These are phyloP conservation scores for Melastoma candidum DNA, from an alignment of 441 rosid species.

Conservation along the genomic window DNA sequence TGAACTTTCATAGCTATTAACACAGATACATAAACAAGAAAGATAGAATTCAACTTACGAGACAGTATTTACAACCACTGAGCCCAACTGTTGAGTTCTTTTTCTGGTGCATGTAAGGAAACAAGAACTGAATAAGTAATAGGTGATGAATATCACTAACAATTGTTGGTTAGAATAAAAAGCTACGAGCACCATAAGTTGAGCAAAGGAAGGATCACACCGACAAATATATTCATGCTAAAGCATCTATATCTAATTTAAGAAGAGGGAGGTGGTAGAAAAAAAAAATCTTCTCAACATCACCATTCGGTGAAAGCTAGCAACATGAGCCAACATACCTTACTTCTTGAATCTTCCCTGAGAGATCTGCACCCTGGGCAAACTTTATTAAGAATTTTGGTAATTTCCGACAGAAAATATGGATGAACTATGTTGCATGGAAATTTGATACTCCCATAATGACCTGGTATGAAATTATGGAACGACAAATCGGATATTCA, in stretches of 20 bases:
- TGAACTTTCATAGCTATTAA: no score
- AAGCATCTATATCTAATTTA: no score
- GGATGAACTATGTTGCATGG: constrained; percentile 53
- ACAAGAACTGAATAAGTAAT: not conserved
- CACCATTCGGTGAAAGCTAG: not conserved
- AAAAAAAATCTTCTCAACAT: not conserved
- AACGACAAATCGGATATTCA: not conserved
- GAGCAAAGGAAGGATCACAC: no score
- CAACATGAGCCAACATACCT: constrained; percentile 46
- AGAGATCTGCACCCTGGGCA: constrained; percentile 88
- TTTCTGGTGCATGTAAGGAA: constrained; percentile 25
- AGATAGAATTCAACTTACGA: constrained; percentile 35
- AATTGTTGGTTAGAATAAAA: not conserved
- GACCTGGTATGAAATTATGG: constrained; percentile 40
- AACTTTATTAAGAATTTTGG: constrained; percentile 51
- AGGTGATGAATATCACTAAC: not conserved
- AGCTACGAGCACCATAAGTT: no score
- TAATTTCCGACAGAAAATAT: constrained; percentile 62
- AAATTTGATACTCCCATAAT: constrained; percentile 69
- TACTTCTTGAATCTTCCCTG: constrained; percentile 39
- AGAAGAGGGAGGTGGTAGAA: constrained; percentile 10
- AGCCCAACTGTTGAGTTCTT: constrained; percentile 17
- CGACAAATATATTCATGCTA: no score
- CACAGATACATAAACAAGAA: not conserved
- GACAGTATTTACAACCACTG: constrained; percentile 73